Percentiles rank a stretch among this genome's conserved stretches.
phyloP scores from a whole-genome alignment of 768 basidiomycete species.

The Paxillus rubicundulus region DNA sequence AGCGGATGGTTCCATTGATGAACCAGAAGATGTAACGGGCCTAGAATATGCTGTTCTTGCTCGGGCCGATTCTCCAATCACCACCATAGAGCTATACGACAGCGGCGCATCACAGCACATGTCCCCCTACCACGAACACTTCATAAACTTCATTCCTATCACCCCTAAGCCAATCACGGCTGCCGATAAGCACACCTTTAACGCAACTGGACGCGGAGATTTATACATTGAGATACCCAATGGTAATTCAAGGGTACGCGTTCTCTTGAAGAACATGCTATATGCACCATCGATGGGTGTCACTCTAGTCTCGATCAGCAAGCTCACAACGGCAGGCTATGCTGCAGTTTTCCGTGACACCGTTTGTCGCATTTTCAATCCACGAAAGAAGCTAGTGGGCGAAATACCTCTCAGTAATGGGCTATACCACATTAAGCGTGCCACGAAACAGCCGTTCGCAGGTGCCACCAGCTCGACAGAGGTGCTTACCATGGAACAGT shows the following conservation, averaged over 20 bases:
- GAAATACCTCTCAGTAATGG: constrained; percentile 1
- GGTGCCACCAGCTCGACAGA: too few species aligned
- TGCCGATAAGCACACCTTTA: too few species aligned
- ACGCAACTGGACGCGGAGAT: constrained; percentile 16
- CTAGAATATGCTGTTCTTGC: neutral
- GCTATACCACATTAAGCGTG: neutral
- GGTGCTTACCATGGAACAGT: neutral
- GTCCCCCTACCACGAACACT: neutral
- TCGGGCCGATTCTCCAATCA: neutral
- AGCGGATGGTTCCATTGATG: neutral
- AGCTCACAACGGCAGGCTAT: constrained; percentile 1
- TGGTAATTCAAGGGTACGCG: too few species aligned
- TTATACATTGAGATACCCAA: too few species aligned
- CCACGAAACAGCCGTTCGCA: too few species aligned
- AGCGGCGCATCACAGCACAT: neutral
- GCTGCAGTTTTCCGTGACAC: constrained; percentile 3
- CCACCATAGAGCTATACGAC: neutral
- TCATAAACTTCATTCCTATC: constrained; percentile 6
- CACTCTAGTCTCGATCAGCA: constrained; percentile 21
- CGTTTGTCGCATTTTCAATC: constrained; percentile 2
- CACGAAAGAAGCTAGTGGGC: neutral
- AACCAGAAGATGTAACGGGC: neutral
- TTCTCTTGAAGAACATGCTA: too few species aligned
- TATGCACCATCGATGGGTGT: neutral
- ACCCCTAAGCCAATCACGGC: constrained; percentile 24